Base-by-base conservation (phyloP, 192 early-diverging fungal genomes). In the Entophlyctis luteolus region DNA sequence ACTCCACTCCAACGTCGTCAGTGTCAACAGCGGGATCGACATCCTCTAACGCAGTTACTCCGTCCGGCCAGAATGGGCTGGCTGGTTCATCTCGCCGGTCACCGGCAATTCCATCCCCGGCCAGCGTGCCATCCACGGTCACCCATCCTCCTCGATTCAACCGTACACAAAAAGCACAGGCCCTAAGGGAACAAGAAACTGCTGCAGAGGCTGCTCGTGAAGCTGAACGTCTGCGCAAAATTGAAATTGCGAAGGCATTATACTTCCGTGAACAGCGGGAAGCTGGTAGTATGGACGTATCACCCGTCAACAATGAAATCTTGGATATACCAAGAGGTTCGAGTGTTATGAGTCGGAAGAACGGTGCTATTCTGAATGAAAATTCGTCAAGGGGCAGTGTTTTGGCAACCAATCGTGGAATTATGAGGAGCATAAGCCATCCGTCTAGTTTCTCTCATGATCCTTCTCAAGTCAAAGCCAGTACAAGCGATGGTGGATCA, bases 181-280 rank as follows among this genome's bases (percentile, higher is more conserved):
- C 33, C 0, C 35, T 29, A 35, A 32, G 18, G 29, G 50, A 38
- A 5, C 31, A 66, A 42, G 29, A 52, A 8, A 3, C 23, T n/a
- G 45, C n/a, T n/a, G 20, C 27, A 22, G 25, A 66, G 38, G 23
- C 16, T 16, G 16, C 18, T 28, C 63, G 63, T 6, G 63, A 66
- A 38, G 14, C 47, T 54, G 60, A 63, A 35, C 42, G 49, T 33
- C 20, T 34, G 35, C 48, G 49, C 3, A 52, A 54, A 38, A 54
- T 66, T 34, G 63, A 66, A 38, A 32, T 54, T 38, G 63, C 63
- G 1, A 66, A 66, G 35, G 63, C 63, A 10, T 12, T 66, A 23
- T 66, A 66, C 31, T 66, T 66, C 35, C 47, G 29, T 33, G 60
- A 63, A 45, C 5, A 42, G n/a, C n/a, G n/a, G n/a, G n/a, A n/a